phyloP scores from a whole-genome alignment of 1,139 yeast genomes.

The Geotrichum europaeum region DNA sequence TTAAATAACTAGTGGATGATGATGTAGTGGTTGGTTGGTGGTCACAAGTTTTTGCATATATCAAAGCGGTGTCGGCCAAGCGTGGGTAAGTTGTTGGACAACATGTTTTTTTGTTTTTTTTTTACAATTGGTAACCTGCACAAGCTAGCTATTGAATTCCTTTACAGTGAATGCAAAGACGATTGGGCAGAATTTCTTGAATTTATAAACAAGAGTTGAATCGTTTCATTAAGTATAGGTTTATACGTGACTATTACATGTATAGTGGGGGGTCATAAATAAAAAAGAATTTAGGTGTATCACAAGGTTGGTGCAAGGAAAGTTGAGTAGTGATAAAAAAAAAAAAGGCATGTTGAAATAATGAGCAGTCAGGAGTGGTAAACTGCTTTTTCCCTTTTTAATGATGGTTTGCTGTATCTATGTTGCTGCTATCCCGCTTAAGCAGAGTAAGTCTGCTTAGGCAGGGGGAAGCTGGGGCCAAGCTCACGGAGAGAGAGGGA shows the following conservation, averaged over 20 bases:
- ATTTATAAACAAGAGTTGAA: neutral
- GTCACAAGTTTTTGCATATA: no score
- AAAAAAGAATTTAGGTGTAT: neutral
- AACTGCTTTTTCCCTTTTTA: neutral
- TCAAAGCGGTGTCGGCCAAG: no score
- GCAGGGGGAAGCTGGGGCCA: slow-evolving; percentile 88
- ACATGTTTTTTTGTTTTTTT: no score
- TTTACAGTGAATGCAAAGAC: no score
- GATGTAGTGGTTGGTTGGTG: no score
- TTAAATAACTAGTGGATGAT: no score
- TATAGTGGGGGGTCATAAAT: neutral
- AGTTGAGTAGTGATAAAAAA: neutral
- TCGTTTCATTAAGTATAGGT: neutral
- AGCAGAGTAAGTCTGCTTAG: slow-evolving; percentile 51
- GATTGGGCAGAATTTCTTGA: no score
- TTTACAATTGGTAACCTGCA: no score
- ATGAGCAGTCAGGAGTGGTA: neutral
- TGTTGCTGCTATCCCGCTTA: neutral
- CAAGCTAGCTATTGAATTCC: no score
- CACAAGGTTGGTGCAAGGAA: neutral
- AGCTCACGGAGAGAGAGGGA: slow-evolving; percentile 82
- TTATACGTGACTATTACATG: neutral
- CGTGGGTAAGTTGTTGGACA: no score
- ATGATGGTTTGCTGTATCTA: neutral
- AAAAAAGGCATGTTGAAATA: slow-evolving; percentile 1